These are phyloP conservation scores for Hypoxylon fuscum DNA, from an alignment of 495 filamentous ascomycete genomes.

Conservation along the genomic window DNA sequence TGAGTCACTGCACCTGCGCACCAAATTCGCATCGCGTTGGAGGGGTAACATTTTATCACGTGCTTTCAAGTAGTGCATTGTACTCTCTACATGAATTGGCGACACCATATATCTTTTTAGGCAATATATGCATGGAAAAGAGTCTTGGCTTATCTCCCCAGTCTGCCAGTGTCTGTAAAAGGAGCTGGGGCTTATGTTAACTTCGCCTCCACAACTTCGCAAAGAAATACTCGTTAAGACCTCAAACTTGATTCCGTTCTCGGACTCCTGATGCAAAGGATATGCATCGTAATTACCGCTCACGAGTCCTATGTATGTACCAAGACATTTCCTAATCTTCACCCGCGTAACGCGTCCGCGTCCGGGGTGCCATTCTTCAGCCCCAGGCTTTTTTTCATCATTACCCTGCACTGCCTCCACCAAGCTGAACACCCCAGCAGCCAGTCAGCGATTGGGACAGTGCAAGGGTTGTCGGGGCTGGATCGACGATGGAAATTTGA, in stretches of 20 bases:
- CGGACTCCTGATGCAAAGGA: too few relatives aligned
- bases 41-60: conserved; percentile 10
- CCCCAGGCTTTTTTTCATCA: not conserved
- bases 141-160: too few relatives aligned
- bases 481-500: not conserved
- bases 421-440: conserved; percentile 24
- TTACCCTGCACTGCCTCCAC: conserved; percentile 21
- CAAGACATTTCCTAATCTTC: too few relatives aligned
- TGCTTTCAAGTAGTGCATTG: not conserved
- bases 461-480: conserved; percentile 2
- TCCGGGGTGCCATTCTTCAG: not conserved
- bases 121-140: conserved; percentile 4
- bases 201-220: too few relatives aligned
- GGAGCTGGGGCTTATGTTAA: too few relatives aligned
- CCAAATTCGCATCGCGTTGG: conserved; percentile 19
- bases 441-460: not conserved
- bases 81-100: too few relatives aligned
- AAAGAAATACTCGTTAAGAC: too few relatives aligned
- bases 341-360: not conserved
- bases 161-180: too few relatives aligned
- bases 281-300: too few relatives aligned
- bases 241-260: too few relatives aligned
- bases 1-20: conserved; percentile 25
- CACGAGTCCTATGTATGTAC: too few relatives aligned
- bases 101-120: not conserved